Conservation (phyloP, 176 grass and related monocot genomes). For the Ensete ventricosum region DNA sequence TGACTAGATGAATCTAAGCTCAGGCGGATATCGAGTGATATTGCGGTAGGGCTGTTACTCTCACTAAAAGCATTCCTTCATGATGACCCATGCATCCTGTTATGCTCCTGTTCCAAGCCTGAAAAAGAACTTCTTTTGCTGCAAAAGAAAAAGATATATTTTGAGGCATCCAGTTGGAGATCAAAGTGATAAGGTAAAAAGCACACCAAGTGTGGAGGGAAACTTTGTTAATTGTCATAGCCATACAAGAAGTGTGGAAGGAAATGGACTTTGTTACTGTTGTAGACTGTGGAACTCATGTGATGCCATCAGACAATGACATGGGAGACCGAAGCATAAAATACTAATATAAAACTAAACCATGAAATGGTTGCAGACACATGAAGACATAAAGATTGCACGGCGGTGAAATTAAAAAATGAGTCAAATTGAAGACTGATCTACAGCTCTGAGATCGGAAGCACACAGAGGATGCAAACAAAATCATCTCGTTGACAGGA, state of each 20-base stretch:
- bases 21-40: not conserved
- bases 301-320: not conserved
- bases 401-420: not conserved
- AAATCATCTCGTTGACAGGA: not conserved
- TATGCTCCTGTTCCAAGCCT: not conserved
- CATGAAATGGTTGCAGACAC: not conserved
- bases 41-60: not conserved
- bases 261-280: not conserved
- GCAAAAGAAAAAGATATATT: not conserved
- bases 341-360: not conserved
- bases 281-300: not conserved
- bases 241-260: not conserved
- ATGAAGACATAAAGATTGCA: not conserved
- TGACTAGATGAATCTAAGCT: constrained; percentile 14
- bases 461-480: no score
- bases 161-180: not conserved
- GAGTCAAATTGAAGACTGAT: not conserved
- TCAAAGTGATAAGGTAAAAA: not conserved
- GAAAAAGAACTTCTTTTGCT: not conserved
- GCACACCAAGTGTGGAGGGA: not conserved
- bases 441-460: not conserved
- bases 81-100: not conserved
- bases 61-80: not conserved
- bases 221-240: no score
- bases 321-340: not conserved